These are phyloP conservation scores for Sporothrix schenckii DNA, from an alignment of 2,329 filamentous ascomycete genomes.

Conservation along the genomic window DNA sequence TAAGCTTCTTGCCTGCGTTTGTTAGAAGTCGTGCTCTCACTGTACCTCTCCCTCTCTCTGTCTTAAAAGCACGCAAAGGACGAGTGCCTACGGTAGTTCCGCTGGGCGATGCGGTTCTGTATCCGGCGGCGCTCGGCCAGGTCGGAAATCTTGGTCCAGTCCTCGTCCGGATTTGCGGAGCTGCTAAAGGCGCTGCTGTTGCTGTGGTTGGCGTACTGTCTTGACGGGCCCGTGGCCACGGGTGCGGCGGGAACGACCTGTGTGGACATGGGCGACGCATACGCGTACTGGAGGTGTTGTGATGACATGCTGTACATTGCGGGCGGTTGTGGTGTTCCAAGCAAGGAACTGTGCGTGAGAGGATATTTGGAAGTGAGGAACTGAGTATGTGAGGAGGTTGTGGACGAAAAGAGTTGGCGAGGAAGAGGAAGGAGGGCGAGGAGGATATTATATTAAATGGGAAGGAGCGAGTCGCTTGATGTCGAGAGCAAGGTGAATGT, in stretches of 20 bases:
- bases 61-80: constrained; percentile 31
- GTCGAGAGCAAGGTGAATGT: background rate
- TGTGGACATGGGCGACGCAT: constrained; percentile 43
- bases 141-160: constrained; percentile 99
- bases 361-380: background rate
- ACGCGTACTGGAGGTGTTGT: constrained; percentile 46
- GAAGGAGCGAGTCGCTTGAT: constrained; percentile 15
- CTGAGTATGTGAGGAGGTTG: constrained; percentile 14
- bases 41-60: no score
- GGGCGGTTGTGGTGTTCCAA: constrained; percentile 22
- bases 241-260: constrained; percentile 29
- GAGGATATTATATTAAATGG: constrained; percentile 19
- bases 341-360: background rate
- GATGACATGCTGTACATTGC: constrained; percentile 52
- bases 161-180: constrained; percentile 92
- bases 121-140: constrained; percentile 91
- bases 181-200: constrained; percentile 94
- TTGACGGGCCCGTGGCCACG: constrained; percentile 50
- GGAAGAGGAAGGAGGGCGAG: constrained; percentile 11
- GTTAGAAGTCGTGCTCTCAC: constrained; percentile 24
- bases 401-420: background rate
- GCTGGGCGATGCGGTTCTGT: constrained; percentile 96
- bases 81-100: constrained; percentile 78
- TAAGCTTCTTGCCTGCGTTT: constrained; percentile 79
- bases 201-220: constrained; percentile 71